Base-by-base conservation (phyloP, 768 basidiomycete genomes). In the Cubamyces sp. region DNA sequence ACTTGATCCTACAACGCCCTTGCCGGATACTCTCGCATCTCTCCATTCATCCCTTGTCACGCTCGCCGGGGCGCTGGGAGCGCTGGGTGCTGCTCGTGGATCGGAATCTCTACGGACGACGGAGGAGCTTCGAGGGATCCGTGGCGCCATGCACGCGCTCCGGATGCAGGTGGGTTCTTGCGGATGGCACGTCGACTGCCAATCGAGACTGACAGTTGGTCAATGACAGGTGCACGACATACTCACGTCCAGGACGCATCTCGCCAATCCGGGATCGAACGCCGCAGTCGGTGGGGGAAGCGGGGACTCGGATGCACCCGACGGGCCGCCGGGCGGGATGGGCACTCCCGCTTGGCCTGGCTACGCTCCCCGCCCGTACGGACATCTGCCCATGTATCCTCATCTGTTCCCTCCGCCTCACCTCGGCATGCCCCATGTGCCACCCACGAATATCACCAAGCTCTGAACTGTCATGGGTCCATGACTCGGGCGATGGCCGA, bases 81-180 rank as follows among this genome's bases (percentile, higher is more conserved):
- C 82, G 1, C 74, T 89, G 11, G 84, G 81, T 18, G 78, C 87
- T 49, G 83, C 90, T 65, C 51, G 65, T 3, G 79, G 85, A 1
- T 84, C 90, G 65, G 91, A 94, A 73, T 83, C 83, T 48, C 78
- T 90, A 69, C 78, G 90, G 63, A 74, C 88, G 61, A 86, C 84
- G 46, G 91, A 94, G 66, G 91, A 94, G 70, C 79, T 91, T 34
- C 83, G 85, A 66, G 84, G 86, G 21, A 68, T 94, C 51, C 81
- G 87, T 53, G 87, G 82, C 23, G 84, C 81, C 53, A 78, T 92
- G 45, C 88, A 92, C 64, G 91, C 91, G 2, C 72, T 94, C 48
- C 80, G 91, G 57, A 88, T 93, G 81, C 91, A 92, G 83, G 87
- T 91, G 58, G 14, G 82, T 74, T 26, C 25, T 14, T 4, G 9